Percentiles rank a stretch among this genome's conserved stretches.
These are phyloP conservation scores for Alternaria angustiovoidea DNA, from an alignment of 2,329 filamentous ascomycete species.

Conservation along the genomic window DNA sequence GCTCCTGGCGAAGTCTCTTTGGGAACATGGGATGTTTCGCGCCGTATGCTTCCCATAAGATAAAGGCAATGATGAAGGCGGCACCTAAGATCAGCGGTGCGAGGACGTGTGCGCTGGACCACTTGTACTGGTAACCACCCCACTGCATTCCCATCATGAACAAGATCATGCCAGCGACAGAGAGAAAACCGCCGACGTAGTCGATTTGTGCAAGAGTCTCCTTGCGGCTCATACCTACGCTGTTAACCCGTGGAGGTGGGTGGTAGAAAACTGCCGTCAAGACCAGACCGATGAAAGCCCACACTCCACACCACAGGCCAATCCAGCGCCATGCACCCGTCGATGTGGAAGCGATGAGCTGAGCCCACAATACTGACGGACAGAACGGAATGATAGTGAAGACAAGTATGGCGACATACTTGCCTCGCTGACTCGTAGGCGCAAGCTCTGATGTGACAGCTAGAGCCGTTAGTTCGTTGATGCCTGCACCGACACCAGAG, in stretches of 20 bases:
- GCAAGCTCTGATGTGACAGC: conserved; percentile 73
- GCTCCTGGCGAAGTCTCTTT: conserved; percentile 34
- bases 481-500: conserved; percentile 70
- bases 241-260: conserved; percentile 51
- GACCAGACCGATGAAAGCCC: conserved; percentile 61
- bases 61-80: conserved; percentile 56
- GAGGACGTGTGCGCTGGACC: conserved; percentile 64
- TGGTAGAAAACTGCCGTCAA: conserved; percentile 58
- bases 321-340: conserved; percentile 60
- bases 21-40: conserved; percentile 55
- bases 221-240: conserved; percentile 35
- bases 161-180: conserved; percentile 34
- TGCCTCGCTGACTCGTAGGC: conserved; percentile 69
- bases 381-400: conserved; percentile 69
- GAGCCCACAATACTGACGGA: conserved; percentile 68
- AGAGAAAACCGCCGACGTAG: conserved; percentile 39
- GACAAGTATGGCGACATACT: conserved; percentile 67
- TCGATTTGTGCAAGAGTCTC: conserved; percentile 37
- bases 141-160: conserved; percentile 53
- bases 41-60: conserved; percentile 55
- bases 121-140: conserved; percentile 62
- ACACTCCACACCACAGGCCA: conserved; percentile 61
- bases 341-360: conserved; percentile 60
- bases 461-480: conserved; percentile 72
- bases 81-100: conserved; percentile 62